phyloP scores from a whole-genome alignment of 495 filamentous ascomycete genomes.

The Hyaloscypha hepaticicola region DNA sequence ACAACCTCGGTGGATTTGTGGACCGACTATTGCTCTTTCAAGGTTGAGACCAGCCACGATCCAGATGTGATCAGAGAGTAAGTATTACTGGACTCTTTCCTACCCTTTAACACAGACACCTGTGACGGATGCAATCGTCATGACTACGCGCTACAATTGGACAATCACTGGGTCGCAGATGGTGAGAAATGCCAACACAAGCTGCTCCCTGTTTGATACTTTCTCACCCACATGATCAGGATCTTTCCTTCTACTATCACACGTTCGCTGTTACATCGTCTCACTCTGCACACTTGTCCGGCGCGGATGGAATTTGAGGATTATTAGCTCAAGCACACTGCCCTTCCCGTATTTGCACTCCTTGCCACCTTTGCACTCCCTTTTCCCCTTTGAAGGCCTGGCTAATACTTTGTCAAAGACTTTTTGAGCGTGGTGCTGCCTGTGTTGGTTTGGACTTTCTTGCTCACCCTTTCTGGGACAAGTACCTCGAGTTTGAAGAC shows the following conservation, averaged over 20 bases:
- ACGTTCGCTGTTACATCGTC: constrained; percentile 35
- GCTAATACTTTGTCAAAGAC: constrained; percentile 64
- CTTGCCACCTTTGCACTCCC: constrained; percentile 44
- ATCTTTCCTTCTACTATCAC: constrained; percentile 47
- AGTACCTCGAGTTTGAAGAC: constrained; percentile 96
- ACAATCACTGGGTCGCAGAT: constrained; percentile 32
- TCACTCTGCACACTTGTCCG: constrained; percentile 43
- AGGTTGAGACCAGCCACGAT: constrained; percentile 94
- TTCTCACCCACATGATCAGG: constrained; percentile 61
- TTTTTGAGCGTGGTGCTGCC: constrained; percentile 88
- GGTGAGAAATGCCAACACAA: constrained; percentile 35
- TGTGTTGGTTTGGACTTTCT: constrained; percentile 91
- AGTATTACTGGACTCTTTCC: constrained; percentile 73
- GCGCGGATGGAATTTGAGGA: constrained; percentile 49
- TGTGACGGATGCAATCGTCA: constrained; percentile 35
- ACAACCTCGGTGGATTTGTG: constrained; percentile 92
- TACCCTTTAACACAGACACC: constrained; percentile 56
- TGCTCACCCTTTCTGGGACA: constrained; percentile 97
- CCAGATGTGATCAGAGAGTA: constrained; percentile 98
- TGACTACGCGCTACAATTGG: constrained; percentile 17
- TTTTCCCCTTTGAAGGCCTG: constrained; percentile 30
- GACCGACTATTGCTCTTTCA: constrained; percentile 96
- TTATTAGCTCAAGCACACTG: constrained; percentile 50
- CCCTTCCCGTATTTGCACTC: constrained; percentile 58
- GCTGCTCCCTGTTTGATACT: constrained; percentile 33